Conservation (phyloP, 768 basidiomycete genomes). For the Cystoderma amianthinum region DNA sequence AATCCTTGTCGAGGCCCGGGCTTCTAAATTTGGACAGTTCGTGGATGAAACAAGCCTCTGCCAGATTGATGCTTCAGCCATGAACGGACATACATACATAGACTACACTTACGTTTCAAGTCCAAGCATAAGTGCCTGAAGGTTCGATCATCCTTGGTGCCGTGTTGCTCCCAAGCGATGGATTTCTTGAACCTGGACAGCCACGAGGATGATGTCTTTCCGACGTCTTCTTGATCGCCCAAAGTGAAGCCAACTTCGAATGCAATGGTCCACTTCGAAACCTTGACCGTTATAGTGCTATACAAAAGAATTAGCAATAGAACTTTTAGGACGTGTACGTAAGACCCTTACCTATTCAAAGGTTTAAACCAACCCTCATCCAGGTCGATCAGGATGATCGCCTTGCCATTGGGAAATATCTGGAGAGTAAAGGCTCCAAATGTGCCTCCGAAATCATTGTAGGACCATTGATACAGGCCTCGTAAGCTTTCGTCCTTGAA, state of each 20-base stretch:
- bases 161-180: neutral
- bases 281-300: neutral
- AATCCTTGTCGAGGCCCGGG: neutral
- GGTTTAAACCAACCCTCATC: neutral
- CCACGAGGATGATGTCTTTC: neutral
- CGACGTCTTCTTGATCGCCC: neutral
- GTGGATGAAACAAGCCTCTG: neutral
- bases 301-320: neutral
- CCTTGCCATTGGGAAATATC: neutral
- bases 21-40: neutral
- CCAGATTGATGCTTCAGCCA: neutral
- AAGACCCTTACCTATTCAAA: neutral
- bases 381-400: neutral
- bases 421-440: neutral
- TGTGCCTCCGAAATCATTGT: neutral
- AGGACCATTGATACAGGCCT: neutral
- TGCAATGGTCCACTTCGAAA: neutral
- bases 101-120: neutral
- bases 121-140: neutral
- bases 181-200: neutral
- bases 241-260: neutral
- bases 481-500: neutral
- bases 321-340: neutral
- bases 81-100: neutral
- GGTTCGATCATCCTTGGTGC: neutral